Conservation (phyloP, 192 early-diverging fungal species). For the Phycomyces blakesleeanus region DNA sequence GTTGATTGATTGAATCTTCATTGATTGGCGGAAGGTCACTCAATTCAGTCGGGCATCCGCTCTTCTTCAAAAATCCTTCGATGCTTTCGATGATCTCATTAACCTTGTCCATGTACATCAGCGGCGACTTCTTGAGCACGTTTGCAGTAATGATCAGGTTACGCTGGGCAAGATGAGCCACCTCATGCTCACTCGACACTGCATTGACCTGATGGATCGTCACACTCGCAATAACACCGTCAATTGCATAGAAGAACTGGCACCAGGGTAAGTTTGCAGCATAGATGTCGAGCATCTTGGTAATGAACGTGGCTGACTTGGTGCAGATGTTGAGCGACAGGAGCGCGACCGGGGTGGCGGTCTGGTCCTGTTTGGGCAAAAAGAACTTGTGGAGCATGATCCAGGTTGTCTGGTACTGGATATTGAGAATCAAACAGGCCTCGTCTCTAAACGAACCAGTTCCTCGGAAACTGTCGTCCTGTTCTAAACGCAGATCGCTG, state of each 20-base stretch:
- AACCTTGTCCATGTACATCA: slow-evolving; percentile 38
- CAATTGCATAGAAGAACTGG: slow-evolving; percentile 39
- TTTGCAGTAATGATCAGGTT: slow-evolving; percentile 36
- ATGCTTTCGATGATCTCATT: slow-evolving; percentile 39
- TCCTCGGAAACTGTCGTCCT: slow-evolving; percentile 22
- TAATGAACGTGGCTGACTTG: slow-evolving; percentile 39
- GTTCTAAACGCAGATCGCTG: slow-evolving; percentile 29
- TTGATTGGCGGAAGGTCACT: slow-evolving; percentile 25
- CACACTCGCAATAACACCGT: slow-evolving; percentile 38
- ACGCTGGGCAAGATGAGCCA: slow-evolving; percentile 30
- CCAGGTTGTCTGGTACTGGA: slow-evolving; percentile 41
- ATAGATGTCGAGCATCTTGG: slow-evolving; percentile 35
- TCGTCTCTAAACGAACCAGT: slow-evolving; percentile 34
- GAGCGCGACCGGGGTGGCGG: slow-evolving; percentile 37
- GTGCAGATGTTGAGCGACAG: slow-evolving; percentile 41
- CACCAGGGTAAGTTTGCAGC: slow-evolving; percentile 33
- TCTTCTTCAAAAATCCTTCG: slow-evolving; percentile 35
- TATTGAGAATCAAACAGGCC: slow-evolving; percentile 35
- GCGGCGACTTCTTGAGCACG: slow-evolving; percentile 29
- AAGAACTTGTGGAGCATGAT: slow-evolving; percentile 45
- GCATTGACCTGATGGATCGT: slow-evolving; percentile 41
- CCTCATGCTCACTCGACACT: slow-evolving; percentile 35
- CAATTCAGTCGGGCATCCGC: slow-evolving; percentile 24
- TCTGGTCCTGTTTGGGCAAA: slow-evolving; percentile 40
- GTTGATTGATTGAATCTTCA: slow-evolving; percentile 36